Conservation (phyloP, 2,329 filamentous ascomycete species). For the Cladosporium colombiae region DNA sequence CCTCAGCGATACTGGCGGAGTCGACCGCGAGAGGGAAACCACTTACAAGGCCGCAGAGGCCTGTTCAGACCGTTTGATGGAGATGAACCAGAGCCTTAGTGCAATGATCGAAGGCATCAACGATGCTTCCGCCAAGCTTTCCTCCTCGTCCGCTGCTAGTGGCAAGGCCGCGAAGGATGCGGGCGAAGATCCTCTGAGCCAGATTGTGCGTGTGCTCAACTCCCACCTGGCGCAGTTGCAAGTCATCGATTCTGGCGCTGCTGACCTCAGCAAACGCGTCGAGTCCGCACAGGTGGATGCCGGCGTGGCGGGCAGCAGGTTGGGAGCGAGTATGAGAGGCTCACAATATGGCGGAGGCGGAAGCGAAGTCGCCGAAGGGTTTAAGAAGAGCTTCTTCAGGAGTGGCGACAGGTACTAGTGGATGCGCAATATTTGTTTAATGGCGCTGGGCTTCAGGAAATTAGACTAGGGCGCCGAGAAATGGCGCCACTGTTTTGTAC, state of each 20-base stretch:
- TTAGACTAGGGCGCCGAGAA: not conserved
- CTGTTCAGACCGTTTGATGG: conserved; percentile 83
- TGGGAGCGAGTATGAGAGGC: conserved; percentile 15
- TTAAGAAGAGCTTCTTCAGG: conserved; percentile 19
- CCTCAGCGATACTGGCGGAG: conserved; percentile 58
- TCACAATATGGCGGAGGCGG: not conserved
- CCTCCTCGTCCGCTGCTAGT: conserved; percentile 39
- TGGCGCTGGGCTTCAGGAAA: not conserved
- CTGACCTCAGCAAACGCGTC: conserved; percentile 80
- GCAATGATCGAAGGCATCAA: conserved; percentile 99
- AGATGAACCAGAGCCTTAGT: conserved; percentile 87
- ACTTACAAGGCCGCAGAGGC: conserved; percentile 93
- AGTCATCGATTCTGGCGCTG: conserved; percentile 85
- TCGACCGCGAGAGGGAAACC: conserved; percentile 91
- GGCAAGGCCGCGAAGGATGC: conserved; percentile 76
- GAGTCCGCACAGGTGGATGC: conserved; percentile 76
- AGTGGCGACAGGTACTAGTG: not conserved
- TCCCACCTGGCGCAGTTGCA: conserved; percentile 88
- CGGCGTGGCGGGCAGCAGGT: conserved; percentile 15
- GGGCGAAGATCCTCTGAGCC: conserved; percentile 67
- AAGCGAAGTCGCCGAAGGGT: conserved; percentile 14
- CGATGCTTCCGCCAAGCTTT: conserved; percentile 81
- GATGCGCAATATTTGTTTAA: not conserved
- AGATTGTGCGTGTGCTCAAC: conserved; percentile 94
- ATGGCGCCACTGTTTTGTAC: conserved; percentile 2